Evolutionary conservation across 768 basidiomycete species (phyloP).

Genomic region (Hygrocybe punicea): DNA sequence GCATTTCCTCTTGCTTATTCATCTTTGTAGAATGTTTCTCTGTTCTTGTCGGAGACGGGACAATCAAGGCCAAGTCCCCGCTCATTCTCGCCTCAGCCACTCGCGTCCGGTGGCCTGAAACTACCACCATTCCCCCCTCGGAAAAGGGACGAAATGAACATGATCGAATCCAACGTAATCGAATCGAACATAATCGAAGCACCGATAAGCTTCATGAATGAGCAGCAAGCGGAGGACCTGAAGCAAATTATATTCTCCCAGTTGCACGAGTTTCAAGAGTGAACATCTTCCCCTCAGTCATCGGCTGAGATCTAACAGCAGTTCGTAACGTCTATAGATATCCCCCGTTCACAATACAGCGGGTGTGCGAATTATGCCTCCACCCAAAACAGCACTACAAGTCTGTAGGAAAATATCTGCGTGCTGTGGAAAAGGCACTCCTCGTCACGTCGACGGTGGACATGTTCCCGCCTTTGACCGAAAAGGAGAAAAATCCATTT

Average conservation of each 20-base stretch:
- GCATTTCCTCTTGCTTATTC: neutral
- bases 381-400: slow-evolving; percentile 69
- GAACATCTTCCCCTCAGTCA: slow-evolving; percentile 22
- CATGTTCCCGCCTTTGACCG: slow-evolving; percentile 42
- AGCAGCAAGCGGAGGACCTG: slow-evolving; percentile 55
- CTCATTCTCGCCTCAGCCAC: slow-evolving; percentile 42
- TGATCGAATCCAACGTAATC: slow-evolving; percentile 51
- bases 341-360: slow-evolving; percentile 87
- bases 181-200: slow-evolving; percentile 46
- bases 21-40: slow-evolving; percentile 44
- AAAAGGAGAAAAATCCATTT: neutral
- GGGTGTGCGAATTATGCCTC: slow-evolving; percentile 77
- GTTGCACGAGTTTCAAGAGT: slow-evolving; percentile 76
- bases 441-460: slow-evolving; percentile 81
- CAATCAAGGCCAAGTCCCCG: slow-evolving; percentile 36
- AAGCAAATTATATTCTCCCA: slow-evolving; percentile 57
- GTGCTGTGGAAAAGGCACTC: slow-evolving; percentile 77
- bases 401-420: slow-evolving; percentile 80
- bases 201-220: slow-evolving; percentile 58
- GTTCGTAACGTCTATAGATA: slow-evolving; percentile 31
- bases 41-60: slow-evolving; percentile 41
- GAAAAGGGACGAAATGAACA: slow-evolving; percentile 45
- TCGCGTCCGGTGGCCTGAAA: slow-evolving; percentile 58
- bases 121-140: slow-evolving; percentile 72
- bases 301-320: neutral